These are phyloP conservation scores for Pseudogymnoascus sp. DNA, from an alignment of 2,329 filamentous ascomycete genomes.

Conservation along the genomic window DNA sequence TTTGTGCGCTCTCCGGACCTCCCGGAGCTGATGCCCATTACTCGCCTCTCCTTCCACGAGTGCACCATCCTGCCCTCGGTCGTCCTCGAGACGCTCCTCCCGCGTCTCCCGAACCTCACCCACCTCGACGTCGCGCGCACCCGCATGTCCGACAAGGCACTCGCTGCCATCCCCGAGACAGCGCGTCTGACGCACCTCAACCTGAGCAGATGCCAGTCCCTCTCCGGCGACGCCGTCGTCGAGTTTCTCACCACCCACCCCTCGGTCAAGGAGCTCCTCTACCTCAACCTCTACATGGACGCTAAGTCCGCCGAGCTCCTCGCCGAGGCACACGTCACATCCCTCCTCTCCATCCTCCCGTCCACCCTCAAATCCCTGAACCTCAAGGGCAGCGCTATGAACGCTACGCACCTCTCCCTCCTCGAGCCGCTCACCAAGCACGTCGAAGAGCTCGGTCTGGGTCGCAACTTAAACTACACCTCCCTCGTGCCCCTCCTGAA, in stretches of 20 bases:
- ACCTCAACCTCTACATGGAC: conserved; percentile 67
- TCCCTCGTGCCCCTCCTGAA: conserved; percentile 42
- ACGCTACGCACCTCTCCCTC: conserved; percentile 53
- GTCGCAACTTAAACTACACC: conserved; percentile 56
- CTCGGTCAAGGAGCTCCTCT: conserved; percentile 59
- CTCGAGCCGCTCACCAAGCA: conserved; percentile 61
- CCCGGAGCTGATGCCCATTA: conserved; percentile 51
- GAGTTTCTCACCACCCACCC: conserved; percentile 66
- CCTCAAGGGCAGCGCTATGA: conserved; percentile 67
- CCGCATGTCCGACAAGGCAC: conserved; percentile 63
- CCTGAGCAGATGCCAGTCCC: conserved; percentile 64
- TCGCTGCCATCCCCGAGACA: conserved; percentile 62
- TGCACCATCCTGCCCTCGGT: conserved; percentile 62
- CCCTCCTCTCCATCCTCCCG: conserved; percentile 60
- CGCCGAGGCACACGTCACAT: conserved; percentile 55
- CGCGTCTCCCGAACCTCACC: conserved; percentile 62
- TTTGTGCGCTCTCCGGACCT: conserved; percentile 36
- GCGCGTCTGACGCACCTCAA: conserved; percentile 72
- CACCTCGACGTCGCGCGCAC: conserved; percentile 77
- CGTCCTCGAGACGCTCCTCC: conserved; percentile 63
- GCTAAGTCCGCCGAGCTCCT: conserved; percentile 66
- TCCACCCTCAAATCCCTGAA: conserved; percentile 64
- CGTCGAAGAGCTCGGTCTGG: conserved; percentile 69
- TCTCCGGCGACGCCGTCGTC: conserved; percentile 60
- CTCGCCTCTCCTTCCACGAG: conserved; percentile 69